Evolutionary conservation across 2,329 filamentous ascomycete species (phyloP).

Genomic region (Tolypocladium cylindrosporum): DNA sequence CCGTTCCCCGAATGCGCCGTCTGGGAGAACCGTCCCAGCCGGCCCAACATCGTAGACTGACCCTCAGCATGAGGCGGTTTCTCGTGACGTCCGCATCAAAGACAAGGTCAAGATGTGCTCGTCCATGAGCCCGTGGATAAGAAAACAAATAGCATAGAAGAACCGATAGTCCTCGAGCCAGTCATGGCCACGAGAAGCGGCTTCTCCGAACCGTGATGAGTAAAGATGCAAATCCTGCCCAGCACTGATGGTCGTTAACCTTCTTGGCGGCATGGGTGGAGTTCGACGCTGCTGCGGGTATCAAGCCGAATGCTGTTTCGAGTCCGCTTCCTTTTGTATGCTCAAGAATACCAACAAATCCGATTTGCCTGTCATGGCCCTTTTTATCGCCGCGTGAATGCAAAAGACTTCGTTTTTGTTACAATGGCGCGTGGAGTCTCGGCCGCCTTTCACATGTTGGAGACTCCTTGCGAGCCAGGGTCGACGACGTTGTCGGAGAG

Average conservation of each 20-base stretch:
- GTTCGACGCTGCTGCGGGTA: not conserved
- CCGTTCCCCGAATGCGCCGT: not conserved
- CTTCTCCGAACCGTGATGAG: not conserved
- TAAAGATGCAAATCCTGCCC: not conserved
- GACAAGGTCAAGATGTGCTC: not conserved
- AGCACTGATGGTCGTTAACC: not conserved
- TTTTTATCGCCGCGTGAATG: not conserved
- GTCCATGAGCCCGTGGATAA: not conserved
- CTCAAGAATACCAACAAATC: not conserved
- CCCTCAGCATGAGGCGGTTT: not conserved
- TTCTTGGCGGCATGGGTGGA: not conserved
- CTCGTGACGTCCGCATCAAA: not conserved
- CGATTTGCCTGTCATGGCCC: not conserved
- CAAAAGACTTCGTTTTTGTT: not conserved
- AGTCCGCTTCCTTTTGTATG: not conserved
- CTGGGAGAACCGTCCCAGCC: not conserved
- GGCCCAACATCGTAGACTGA: not conserved
- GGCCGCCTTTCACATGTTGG: constrained; percentile 19
- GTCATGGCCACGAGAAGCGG: not conserved
- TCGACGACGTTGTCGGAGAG: constrained; percentile 77
- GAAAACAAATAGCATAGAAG: not conserved
- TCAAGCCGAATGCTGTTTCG: not conserved
- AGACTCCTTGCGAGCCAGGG: constrained; percentile 21
- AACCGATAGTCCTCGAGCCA: not conserved
- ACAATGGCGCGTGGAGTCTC: not conserved